These are phyloP conservation scores for Linum trigynum DNA, from an alignment of 345 rosid genomes.

Conservation along the genomic window DNA sequence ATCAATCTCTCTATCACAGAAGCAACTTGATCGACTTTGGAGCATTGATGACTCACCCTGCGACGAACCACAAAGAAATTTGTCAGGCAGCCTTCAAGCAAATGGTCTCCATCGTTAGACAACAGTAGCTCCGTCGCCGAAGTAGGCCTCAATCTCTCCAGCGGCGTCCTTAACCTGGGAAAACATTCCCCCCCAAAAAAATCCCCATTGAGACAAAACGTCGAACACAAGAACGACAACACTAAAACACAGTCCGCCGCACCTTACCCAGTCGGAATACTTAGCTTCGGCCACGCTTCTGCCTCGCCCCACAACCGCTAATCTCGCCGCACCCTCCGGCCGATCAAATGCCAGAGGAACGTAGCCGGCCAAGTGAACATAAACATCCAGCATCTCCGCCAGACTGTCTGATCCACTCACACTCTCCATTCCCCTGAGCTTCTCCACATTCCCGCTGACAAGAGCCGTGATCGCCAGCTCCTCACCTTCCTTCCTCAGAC, in stretches of 20 bases:
- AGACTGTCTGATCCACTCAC: constrained; percentile 14
- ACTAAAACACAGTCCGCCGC: constrained; percentile 7
- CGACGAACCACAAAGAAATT: constrained; percentile 58
- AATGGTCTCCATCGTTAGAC: constrained; percentile 74
- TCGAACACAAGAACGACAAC: neutral
- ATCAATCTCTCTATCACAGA: neutral
- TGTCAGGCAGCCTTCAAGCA: constrained; percentile 73
- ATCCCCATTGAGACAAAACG: neutral
- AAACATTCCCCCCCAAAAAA: constrained; percentile 9
- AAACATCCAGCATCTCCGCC: constrained; percentile 36
- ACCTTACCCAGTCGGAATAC: constrained; percentile 90
- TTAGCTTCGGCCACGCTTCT: constrained; percentile 64
- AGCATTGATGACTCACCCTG: constrained; percentile 35
- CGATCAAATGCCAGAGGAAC: constrained; percentile 47
- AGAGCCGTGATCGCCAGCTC: constrained; percentile 76
- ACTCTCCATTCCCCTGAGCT: constrained; percentile 7
- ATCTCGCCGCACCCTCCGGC: constrained; percentile 38
- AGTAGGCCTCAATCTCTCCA: constrained; percentile 76
- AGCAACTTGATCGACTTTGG: constrained; percentile 4
- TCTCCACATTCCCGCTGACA: constrained; percentile 36
- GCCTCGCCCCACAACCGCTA: constrained; percentile 78
- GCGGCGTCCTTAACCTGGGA: constrained; percentile 58
- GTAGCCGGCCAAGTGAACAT: constrained; percentile 51
- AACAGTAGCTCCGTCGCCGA: constrained; percentile 63
- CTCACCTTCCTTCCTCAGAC: constrained; percentile 26